Evolutionary conservation across 305 asterid species (phyloP).

Genomic region (Ruellia speciosa): DNA sequence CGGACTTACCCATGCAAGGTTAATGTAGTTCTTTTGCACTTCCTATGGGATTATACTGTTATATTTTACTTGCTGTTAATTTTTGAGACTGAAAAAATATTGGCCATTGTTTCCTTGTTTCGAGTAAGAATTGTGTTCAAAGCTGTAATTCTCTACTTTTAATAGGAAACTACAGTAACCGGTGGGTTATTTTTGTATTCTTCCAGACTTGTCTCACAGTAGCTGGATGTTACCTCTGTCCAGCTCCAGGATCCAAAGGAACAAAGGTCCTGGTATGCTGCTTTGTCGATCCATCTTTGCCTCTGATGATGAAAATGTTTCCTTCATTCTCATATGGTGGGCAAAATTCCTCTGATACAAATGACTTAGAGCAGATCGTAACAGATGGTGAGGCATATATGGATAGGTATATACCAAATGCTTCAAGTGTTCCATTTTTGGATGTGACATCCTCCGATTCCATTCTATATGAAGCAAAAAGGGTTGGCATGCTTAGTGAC

Average conservation of each 20-base stretch:
- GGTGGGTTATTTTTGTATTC: conserved; percentile 18
- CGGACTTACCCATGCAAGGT: conserved; percentile 83
- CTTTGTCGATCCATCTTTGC: conserved; percentile 37
- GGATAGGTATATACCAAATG: conserved; percentile 33
- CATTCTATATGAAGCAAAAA: conserved; percentile 53
- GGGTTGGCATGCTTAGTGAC: conserved; percentile 49
- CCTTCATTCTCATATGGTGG: conserved; percentile 20
- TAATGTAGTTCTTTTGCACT: conserved; percentile 15
- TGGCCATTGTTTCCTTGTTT: neutral
- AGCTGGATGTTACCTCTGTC: conserved; percentile 85
- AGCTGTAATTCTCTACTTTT: neutral
- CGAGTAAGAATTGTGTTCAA: neutral
- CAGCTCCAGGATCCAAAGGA: conserved; percentile 95
- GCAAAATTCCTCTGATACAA: conserved; percentile 22
- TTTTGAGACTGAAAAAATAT: neutral
- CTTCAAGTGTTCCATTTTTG: conserved; percentile 32
- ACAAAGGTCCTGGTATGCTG: conserved; percentile 56
- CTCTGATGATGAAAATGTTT: conserved; percentile 31
- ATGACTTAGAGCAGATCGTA: conserved; percentile 46
- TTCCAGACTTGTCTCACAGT: conserved; percentile 69
- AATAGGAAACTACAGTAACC: conserved; percentile 4
- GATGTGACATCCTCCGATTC: conserved; percentile 43
- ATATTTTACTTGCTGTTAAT: conserved; percentile 9
- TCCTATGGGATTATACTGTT: conserved; percentile 5
- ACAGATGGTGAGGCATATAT: conserved; percentile 27